Conservation (phyloP, 257 asterid genomes). For the Solanum pinnatisectum region DNA sequence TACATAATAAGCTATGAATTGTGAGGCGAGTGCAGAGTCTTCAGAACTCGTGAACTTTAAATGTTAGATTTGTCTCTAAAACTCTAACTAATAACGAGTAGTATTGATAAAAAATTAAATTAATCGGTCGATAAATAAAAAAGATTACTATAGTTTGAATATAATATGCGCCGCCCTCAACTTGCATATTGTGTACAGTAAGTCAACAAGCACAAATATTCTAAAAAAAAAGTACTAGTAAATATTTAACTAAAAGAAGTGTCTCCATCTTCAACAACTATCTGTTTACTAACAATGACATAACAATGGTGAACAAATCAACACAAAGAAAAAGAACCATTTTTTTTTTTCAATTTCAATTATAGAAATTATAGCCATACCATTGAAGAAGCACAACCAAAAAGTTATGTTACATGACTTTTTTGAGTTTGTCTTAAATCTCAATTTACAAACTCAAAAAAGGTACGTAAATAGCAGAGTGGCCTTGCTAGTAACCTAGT, state of each 20-base stretch:
- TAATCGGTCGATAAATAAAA: neutral
- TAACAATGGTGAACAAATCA: neutral
- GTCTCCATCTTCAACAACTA: neutral
- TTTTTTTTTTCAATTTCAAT: neutral
- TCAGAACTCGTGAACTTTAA: too few species aligned
- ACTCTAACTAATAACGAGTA: too few species aligned
- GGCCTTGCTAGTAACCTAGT: neutral
- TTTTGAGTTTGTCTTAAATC: neutral
- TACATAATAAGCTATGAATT: too few species aligned
- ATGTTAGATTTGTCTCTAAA: too few species aligned
- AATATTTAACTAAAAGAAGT: neutral
- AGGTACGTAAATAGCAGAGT: neutral
- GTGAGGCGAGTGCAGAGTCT: too few species aligned
- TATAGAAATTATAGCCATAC: neutral
- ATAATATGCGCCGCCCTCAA: neutral
- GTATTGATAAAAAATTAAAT: too few species aligned
- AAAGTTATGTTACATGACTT: neutral
- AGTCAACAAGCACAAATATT: neutral
- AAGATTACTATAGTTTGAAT: neutral
- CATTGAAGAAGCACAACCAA: neutral
- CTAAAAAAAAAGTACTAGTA: neutral
- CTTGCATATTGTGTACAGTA: neutral
- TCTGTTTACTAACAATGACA: neutral
- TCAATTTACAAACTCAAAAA: too few species aligned
- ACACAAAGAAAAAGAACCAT: neutral